Conservation (phyloP, 768 basidiomycete genomes). For the Pholiota conissans region DNA sequence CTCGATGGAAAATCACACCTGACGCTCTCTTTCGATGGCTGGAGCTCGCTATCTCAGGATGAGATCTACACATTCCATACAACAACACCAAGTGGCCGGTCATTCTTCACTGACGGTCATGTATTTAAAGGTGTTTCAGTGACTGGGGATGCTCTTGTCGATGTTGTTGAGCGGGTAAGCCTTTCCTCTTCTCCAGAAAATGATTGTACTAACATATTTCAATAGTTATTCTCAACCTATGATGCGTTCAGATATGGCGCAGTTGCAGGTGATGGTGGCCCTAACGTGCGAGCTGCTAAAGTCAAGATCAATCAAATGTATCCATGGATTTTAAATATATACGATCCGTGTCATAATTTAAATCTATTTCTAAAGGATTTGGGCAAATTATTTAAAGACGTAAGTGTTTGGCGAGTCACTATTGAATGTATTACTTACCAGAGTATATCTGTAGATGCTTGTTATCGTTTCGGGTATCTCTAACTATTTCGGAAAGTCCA, state of each 20-base stretch:
- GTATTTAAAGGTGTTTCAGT: constrained; percentile 26
- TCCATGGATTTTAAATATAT: constrained; percentile 27
- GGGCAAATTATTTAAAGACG: constrained; percentile 27
- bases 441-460: too few species aligned
- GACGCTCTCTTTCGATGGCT: constrained; percentile 24
- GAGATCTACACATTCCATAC: constrained; percentile 29
- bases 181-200: neutral
- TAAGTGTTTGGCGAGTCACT: too few species aligned
- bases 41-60: constrained; percentile 20
- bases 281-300: constrained; percentile 23
- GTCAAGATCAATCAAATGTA: constrained; percentile 11
- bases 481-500: constrained; percentile 28
- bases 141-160: constrained; percentile 16
- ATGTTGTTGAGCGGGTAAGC: neutral
- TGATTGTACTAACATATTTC: neutral
- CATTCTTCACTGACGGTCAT: constrained; percentile 24
- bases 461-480: constrained; percentile 19
- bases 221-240: constrained; percentile 12
- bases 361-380: constrained; percentile 29
- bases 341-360: constrained; percentile 30
- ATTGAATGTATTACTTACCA: too few species aligned
- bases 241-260: constrained; percentile 18
- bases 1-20: constrained; percentile 16
- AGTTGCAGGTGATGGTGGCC: constrained; percentile 25
- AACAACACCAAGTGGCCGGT: constrained; percentile 21